A percentile compares a stretch with the other conserved stretches of the same genome.
These are phyloP conservation scores for Candida smagusa DNA, from an alignment of 1,139 yeast genomes.

Conservation along the genomic window DNA sequence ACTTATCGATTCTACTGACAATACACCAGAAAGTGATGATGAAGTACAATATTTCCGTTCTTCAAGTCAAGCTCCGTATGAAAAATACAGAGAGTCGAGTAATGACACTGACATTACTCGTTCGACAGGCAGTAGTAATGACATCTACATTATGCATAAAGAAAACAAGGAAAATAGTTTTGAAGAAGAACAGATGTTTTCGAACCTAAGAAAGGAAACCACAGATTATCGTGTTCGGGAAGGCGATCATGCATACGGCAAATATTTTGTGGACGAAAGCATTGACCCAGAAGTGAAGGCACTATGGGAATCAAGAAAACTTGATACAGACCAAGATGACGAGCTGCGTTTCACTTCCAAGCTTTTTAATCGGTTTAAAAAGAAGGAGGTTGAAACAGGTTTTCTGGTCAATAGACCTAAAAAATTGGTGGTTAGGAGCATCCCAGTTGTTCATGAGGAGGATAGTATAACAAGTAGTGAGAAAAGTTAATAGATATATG, in stretches of 20 bases:
- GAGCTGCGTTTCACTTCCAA: background rate
- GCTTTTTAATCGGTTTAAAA: background rate
- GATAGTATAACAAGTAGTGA: too few relatives aligned
- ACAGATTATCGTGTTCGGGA: constrained; percentile 49
- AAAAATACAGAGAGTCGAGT: background rate
- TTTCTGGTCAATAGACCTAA: constrained; percentile 46
- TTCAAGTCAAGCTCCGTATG: background rate
- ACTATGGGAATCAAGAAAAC: constrained; percentile 47
- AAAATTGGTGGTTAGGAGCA: constrained; percentile 28
- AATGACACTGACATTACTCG: background rate
- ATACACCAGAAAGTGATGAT: background rate
- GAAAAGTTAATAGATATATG: too few relatives aligned
- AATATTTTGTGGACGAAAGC: constrained; percentile 35
- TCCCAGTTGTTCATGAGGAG: background rate
- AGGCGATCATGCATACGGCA: constrained; percentile 44
- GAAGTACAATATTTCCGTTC: background rate
- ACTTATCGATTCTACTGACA: too few relatives aligned
- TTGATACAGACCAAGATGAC: background rate
- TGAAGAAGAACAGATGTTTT: constrained; percentile 10
- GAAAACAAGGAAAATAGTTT: constrained; percentile 4
- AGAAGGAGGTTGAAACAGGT: constrained; percentile 16
- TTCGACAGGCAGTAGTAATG: constrained; percentile 1
- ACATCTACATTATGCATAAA: constrained; percentile 15
- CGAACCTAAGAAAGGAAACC: constrained; percentile 12
- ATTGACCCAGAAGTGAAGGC: constrained; percentile 51